phyloP scores from a whole-genome alignment of 352 stramenopile species.

The Pythium dissimile region DNA sequence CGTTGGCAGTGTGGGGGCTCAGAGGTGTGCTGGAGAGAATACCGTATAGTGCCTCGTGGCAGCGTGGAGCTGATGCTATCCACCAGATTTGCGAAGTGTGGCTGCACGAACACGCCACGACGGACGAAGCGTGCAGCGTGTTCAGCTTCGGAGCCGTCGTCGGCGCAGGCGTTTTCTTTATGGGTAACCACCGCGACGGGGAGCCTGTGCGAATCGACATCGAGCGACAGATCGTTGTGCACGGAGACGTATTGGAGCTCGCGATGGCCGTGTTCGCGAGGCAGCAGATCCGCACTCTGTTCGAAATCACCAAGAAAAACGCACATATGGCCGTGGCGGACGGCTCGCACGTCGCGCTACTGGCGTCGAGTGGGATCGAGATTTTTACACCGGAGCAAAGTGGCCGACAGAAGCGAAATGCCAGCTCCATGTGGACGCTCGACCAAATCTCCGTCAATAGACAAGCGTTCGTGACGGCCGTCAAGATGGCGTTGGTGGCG shows the following conservation, averaged over 20 bases:
- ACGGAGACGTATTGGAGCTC: slow-evolving; percentile 33
- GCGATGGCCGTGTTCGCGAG: slow-evolving; percentile 48
- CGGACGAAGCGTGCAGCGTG: slow-evolving; percentile 11
- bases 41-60: slow-evolving; percentile 9
- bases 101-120: slow-evolving; percentile 6
- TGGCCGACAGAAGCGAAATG: neutral
- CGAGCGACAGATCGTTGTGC: slow-evolving; percentile 40
- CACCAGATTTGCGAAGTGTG: neutral
- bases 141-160: slow-evolving; percentile 14
- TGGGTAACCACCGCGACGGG: neutral
- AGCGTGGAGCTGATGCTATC: neutral
- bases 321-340: neutral
- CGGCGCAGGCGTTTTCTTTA: neutral
- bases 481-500: slow-evolving; percentile 43
- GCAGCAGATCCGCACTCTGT: slow-evolving; percentile 39
- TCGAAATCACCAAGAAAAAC: slow-evolving; percentile 26
- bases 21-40: slow-evolving; percentile 5
- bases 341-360: slow-evolving; percentile 11
- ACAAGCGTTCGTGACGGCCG: slow-evolving; percentile 35
- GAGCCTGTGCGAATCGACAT: slow-evolving; percentile 4
- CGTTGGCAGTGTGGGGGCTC: slow-evolving; percentile 11
- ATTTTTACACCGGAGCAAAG: slow-evolving; percentile 14
- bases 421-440: slow-evolving; percentile 12
- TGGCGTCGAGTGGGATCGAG: neutral
- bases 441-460: slow-evolving; percentile 30